Percentiles rank a stretch among this genome's conserved stretches.
Conservation (phyloP, 306 rosid species). For the Pachyrhizus erosus region DNA sequence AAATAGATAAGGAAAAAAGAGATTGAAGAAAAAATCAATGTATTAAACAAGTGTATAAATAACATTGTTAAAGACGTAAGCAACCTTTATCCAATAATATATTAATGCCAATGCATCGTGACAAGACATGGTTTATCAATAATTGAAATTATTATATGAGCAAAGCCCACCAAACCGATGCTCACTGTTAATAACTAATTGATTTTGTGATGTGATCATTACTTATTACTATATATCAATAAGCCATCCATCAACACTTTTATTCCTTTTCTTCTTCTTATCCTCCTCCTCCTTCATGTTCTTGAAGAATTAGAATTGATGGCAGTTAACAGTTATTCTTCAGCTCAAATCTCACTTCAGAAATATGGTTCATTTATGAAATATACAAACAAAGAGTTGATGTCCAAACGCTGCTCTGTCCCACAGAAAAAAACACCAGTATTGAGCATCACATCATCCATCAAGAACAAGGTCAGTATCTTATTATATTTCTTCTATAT, state of each 20-base stretch:
- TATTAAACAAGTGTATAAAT: too few species aligned
- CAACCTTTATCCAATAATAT: conserved; percentile 7
- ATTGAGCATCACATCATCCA: conserved; percentile 67
- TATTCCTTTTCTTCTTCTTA: conserved; percentile 19
- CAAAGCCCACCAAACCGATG: background rate
- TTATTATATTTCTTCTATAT: background rate
- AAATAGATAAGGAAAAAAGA: too few species aligned
- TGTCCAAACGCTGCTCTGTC: conserved; percentile 54
- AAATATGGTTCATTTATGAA: conserved; percentile 56
- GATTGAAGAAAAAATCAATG: too few species aligned
- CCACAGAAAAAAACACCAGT: conserved; percentile 54
- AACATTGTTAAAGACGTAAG: background rate
- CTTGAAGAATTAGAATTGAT: conserved; percentile 50
- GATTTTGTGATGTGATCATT: conserved; percentile 22
- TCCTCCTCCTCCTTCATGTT: conserved; percentile 24
- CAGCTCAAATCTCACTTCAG: conserved; percentile 54
- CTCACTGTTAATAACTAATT: background rate
- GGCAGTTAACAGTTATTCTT: conserved; percentile 61
- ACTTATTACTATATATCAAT: conserved; percentile 26
- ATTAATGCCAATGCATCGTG: conserved; percentile 36
- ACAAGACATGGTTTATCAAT: conserved; percentile 57
- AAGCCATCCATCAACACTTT: conserved; percentile 25
- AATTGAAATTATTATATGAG: conserved; percentile 50
- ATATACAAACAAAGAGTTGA: conserved; percentile 48
- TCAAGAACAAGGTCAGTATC: conserved; percentile 71